A percentile compares a stretch with the other conserved stretches of the same genome.
These are phyloP conservation scores for Alternaria angustiovoidea DNA, from an alignment of 2,329 filamentous ascomycete species.

Conservation along the genomic window DNA sequence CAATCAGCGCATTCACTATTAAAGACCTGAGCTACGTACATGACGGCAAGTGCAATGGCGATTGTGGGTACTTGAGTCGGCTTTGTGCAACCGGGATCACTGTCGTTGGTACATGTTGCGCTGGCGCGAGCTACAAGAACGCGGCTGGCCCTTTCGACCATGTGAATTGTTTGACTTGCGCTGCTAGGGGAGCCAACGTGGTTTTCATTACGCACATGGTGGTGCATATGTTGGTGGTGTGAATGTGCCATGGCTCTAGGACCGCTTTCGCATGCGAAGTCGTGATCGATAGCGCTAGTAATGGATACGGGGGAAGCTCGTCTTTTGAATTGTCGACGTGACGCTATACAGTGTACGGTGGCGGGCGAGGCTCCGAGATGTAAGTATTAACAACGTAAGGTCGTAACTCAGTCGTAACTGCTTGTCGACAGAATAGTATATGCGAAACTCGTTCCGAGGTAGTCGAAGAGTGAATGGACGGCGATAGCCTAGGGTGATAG, in stretches of 20 bases:
- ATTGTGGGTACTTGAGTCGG: constrained; percentile 44
- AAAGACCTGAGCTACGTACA: constrained; percentile 33
- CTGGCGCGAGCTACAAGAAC: constrained; percentile 39
- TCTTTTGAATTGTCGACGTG: constrained; percentile 13
- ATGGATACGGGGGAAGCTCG: constrained; percentile 29
- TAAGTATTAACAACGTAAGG: constrained; percentile 48
- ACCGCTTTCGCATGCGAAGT: constrained; percentile 29
- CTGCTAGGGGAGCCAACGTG: constrained; percentile 23
- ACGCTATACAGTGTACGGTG: background rate
- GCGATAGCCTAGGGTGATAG: constrained; percentile 19
- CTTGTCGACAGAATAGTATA: constrained; percentile 17
- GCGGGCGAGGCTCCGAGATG: constrained; percentile 13
- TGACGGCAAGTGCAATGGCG: constrained; percentile 44
- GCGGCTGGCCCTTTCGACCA: constrained; percentile 34
- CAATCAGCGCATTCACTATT: constrained; percentile 31
- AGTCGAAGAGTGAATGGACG: constrained; percentile 26
- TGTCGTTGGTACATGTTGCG: constrained; percentile 43
- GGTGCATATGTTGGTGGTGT: constrained; percentile 45
- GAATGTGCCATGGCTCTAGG: constrained; percentile 39
- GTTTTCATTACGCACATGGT: constrained; percentile 35
- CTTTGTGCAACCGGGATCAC: constrained; percentile 47
- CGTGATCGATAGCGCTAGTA: constrained; percentile 21
- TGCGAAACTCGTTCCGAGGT: constrained; percentile 16
- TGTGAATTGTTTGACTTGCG: constrained; percentile 26
- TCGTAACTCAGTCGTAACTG: constrained; percentile 45